Evolutionary conservation across 306 rosid genomes (phyloP).

Genomic region (Prosopis cineraria): DNA sequence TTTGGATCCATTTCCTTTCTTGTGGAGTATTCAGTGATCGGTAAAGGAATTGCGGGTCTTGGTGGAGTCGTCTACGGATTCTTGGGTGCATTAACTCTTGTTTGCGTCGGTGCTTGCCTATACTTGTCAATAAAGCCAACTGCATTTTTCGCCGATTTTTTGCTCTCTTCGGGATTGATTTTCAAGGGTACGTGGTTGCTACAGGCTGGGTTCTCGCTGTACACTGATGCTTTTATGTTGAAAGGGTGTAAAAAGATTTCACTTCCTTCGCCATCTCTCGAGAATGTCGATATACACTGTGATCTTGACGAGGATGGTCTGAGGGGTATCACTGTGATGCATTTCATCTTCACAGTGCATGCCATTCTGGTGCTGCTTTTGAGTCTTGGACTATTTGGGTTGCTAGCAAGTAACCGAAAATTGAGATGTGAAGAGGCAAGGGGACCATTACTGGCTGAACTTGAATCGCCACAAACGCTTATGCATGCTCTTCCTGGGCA

Average conservation of each 20-base stretch:
- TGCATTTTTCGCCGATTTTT: slow-evolving; percentile 76
- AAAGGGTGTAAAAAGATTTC: slow-evolving; percentile 72
- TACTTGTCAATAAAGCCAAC: slow-evolving; percentile 62
- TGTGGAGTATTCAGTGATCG: slow-evolving; percentile 46
- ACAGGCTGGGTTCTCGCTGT: slow-evolving; percentile 72
- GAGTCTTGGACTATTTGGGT: slow-evolving; percentile 56
- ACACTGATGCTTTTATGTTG: slow-evolving; percentile 66
- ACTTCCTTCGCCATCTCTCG: slow-evolving; percentile 29
- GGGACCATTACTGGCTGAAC: slow-evolving; percentile 63
- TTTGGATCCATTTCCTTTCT: slow-evolving; percentile 48
- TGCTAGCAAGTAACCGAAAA: slow-evolving; percentile 46
- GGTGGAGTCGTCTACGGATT: slow-evolving; percentile 60
- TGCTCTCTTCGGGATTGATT: slow-evolving; percentile 65
- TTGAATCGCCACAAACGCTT: slow-evolving; percentile 41
- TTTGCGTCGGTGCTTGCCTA: slow-evolving; percentile 63
- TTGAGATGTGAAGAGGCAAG: slow-evolving; percentile 50
- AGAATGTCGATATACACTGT: slow-evolving; percentile 58
- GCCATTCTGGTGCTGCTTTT: slow-evolving; percentile 55
- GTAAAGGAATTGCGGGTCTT: slow-evolving; percentile 59
- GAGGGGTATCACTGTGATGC: slow-evolving; percentile 78
- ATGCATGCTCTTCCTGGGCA: slow-evolving; percentile 45
- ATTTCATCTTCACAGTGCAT: slow-evolving; percentile 66
- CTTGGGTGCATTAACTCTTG: slow-evolving; percentile 56
- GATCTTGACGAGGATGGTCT: slow-evolving; percentile 73
- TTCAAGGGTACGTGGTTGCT: slow-evolving; percentile 87